phyloP scores from a whole-genome alignment of 495 filamentous ascomycete species.

The Penicillium verhagenii region DNA sequence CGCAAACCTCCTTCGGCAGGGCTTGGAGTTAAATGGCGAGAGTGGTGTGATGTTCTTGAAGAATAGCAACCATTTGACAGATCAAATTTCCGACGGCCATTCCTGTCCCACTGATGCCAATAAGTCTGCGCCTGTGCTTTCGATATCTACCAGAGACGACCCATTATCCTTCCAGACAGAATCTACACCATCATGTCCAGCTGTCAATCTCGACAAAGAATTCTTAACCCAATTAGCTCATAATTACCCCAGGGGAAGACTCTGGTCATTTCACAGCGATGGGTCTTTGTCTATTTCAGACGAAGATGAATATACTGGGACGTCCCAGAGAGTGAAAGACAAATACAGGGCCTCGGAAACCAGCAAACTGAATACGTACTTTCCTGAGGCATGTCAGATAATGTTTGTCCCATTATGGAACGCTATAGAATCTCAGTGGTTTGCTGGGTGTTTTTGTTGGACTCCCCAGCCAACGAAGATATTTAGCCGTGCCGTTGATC shows the following conservation, averaged over 20 bases:
- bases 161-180: conserved; percentile 23
- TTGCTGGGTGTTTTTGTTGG: conserved; percentile 64
- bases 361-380: conserved; percentile 36
- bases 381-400: conserved; percentile 40
- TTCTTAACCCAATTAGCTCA: conserved; percentile 53
- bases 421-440: conserved; percentile 62
- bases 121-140: conserved; percentile 22
- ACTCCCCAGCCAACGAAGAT: conserved; percentile 37
- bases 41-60: conserved; percentile 56
- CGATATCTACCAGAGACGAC: conserved; percentile 31
- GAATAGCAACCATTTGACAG: conserved; percentile 17
- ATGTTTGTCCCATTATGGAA: conserved; percentile 63
- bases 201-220: conserved; percentile 27
- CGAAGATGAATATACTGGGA: conserved; percentile 31
- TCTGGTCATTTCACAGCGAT: conserved; percentile 63
- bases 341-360: conserved; percentile 41
- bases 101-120: conserved; percentile 12
- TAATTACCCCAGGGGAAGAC: conserved; percentile 53
- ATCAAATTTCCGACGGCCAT: conserved; percentile 27
- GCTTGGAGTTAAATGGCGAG: conserved; percentile 47
- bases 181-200: conserved; percentile 21
- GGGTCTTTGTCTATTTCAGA: conserved; percentile 38
- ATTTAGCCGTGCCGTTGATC: conserved; percentile 35
- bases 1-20: conserved; percentile 54
- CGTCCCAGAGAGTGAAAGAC: too few species aligned